phyloP scores from a whole-genome alignment of 352 stramenopile species.

The Phytophthora sp. region DNA sequence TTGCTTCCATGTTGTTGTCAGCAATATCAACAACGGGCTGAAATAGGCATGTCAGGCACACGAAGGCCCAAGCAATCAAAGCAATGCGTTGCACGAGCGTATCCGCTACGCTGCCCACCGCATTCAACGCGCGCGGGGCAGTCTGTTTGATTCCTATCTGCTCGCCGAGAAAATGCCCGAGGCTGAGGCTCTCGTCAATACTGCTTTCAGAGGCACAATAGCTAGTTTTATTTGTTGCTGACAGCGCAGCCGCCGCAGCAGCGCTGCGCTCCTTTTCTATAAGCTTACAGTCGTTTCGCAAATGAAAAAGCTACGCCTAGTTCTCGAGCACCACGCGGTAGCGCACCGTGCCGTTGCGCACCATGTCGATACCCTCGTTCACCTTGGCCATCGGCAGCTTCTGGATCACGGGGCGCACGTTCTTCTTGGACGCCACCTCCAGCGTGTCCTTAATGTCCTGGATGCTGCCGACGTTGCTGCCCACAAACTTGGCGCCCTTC shows the following conservation, averaged over 20 bases:
- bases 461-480: constrained; percentile 69
- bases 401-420: constrained; percentile 55
- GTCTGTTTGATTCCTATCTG: too few relatives aligned
- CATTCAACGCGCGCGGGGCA: too few relatives aligned
- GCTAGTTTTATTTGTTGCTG: background rate
- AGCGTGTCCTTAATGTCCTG: constrained; percentile 84
- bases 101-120: too few relatives aligned
- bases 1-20: too few relatives aligned
- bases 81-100: too few relatives aligned
- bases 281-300: constrained; percentile 9
- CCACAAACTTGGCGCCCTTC: constrained; percentile 46
- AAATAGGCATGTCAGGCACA: too few relatives aligned
- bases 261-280: background rate
- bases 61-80: too few relatives aligned
- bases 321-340: constrained; percentile 63
- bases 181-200: too few relatives aligned
- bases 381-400: constrained; percentile 54
- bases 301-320: background rate
- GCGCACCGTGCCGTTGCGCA: constrained; percentile 43
- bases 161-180: too few relatives aligned
- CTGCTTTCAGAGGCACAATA: background rate
- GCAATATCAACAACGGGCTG: too few relatives aligned
- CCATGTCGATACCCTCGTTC: constrained; percentile 51
- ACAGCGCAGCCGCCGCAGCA: too few relatives aligned
- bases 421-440: too few relatives aligned